phyloP scores from a whole-genome alignment of 2,329 filamentous ascomycete species.

The Sporothrix phasma region DNA sequence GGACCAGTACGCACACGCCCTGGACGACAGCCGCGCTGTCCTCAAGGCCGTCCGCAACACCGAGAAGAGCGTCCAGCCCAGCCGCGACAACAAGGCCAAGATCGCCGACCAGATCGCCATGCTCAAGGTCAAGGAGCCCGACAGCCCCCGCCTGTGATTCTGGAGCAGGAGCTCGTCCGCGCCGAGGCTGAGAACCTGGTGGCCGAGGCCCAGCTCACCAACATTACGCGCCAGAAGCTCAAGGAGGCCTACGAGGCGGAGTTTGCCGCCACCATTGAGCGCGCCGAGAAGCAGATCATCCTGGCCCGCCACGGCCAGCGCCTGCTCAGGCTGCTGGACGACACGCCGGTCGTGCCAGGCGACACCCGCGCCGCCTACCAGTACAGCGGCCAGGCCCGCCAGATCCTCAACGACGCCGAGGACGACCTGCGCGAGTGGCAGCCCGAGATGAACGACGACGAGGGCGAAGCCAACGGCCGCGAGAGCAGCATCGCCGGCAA shows the following conservation, averaged over 20 bases:
- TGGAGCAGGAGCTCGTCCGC: constrained; percentile 93
- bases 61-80: constrained; percentile 89
- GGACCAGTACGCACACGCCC: constrained; percentile 70
- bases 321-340: constrained; percentile 76
- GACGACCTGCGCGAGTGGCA: constrained; percentile 74
- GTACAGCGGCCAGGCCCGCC: constrained; percentile 57
- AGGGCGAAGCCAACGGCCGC: constrained; percentile 6
- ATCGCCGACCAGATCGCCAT: constrained; percentile 86
- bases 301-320: constrained; percentile 83
- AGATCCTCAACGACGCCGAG: constrained; percentile 87
- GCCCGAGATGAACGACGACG: constrained; percentile 31
- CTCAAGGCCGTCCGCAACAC: constrained; percentile 94
- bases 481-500: not conserved
- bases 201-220: constrained; percentile 91
- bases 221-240: constrained; percentile 90
- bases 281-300: constrained; percentile 93
- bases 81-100: constrained; percentile 76
- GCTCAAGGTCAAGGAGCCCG: constrained; percentile 85
- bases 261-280: constrained; percentile 84
- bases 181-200: constrained; percentile 94
- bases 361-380: constrained; percentile 63
- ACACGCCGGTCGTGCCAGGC: constrained; percentile 80
- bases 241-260: constrained; percentile 89
- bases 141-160: constrained; percentile 69
- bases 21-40: constrained; percentile 74